These are phyloP conservation scores for Cryphonectria parasitica DNA, from an alignment of 2,329 filamentous ascomycete species.

Conservation along the genomic window DNA sequence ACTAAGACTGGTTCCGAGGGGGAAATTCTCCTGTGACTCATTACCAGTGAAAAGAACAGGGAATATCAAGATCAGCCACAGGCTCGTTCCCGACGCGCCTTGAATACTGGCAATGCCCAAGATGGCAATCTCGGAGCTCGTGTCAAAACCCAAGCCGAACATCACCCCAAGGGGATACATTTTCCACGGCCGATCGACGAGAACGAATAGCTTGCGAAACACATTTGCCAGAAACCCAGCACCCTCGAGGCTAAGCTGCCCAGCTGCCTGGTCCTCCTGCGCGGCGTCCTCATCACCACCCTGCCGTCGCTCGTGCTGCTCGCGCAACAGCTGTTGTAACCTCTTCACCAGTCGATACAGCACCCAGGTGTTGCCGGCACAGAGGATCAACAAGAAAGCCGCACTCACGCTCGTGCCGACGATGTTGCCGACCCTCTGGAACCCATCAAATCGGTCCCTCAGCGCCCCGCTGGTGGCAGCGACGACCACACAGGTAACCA, in stretches of 20 bases:
- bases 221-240: slow-evolving; percentile 74
- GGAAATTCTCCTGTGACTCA: slow-evolving; percentile 41
- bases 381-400: slow-evolving; percentile 79
- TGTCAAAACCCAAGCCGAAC: slow-evolving; percentile 94
- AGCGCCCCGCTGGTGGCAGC: slow-evolving; percentile 88
- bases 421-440: slow-evolving; percentile 80
- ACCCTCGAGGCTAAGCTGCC: slow-evolving; percentile 71
- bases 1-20: neutral
- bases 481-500: slow-evolving; percentile 88
- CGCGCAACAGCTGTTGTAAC: slow-evolving; percentile 63
- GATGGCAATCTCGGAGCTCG: slow-evolving; percentile 89
- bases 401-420: slow-evolving; percentile 88
- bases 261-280: slow-evolving; percentile 43
- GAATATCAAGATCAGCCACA: slow-evolving; percentile 94
- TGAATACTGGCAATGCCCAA: slow-evolving; percentile 89
- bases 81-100: slow-evolving; percentile 80
- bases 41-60: slow-evolving; percentile 83
- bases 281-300: slow-evolving; percentile 13
- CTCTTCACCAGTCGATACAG: slow-evolving; percentile 75
- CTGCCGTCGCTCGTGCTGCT: slow-evolving; percentile 40
- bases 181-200: slow-evolving; percentile 83
- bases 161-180: slow-evolving; percentile 91
- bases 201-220: slow-evolving; percentile 75
- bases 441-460: slow-evolving; percentile 77
- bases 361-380: slow-evolving; percentile 84